Evolutionary conservation across 2,329 filamentous ascomycete species (phyloP), one percentile per base, ranked within the genome.

Genomic region (Endothia cerciana): DNA sequence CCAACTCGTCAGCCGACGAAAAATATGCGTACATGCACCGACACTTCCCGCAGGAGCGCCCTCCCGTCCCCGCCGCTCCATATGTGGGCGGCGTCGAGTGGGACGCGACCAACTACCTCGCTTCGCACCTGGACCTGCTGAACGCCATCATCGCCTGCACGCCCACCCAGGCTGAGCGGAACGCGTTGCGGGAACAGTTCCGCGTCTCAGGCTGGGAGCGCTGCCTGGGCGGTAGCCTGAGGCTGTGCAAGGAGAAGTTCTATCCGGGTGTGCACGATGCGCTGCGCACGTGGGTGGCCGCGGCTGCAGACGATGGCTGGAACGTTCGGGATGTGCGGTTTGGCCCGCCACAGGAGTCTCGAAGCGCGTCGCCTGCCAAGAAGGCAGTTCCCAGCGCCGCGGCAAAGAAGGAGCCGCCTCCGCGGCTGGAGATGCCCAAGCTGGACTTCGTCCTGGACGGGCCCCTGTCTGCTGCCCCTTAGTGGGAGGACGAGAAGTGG

Each of bases 1-100:
- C 45, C 56, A 43, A 49, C n/a, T 58, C 36, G 13, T 78, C 71
- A 64, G 73, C 73, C 45, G 75, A 76, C 38, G 77, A 80, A n/a
- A 76, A 76, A 43, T 57, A 70, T 70, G 83, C 83, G 58, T 91
- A 87, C 81, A 91, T 89, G 83, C 74, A 83, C 59, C 83, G 85
- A 22, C 87, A 94, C 77, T 98, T 97, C 75, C 94, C 95, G 0
- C 87, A 89, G 57, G 91, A 94, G 71, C 89, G 93, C 0, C 91
- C 94, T 3, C 95, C 95, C 0, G 93, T 98, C 0, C 93, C 94
- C 33, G 94, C 95, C 19, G 94, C 94, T 5, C 94, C 94, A 0
- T 98, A 98, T 74, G 94, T 98, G 51, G 95, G 95, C 59, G 94
- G 95, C 63, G 95, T 98, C 11, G 95, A 99, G 78, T 98, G 95